phyloP scores from a whole-genome alignment of 2,329 filamentous ascomycete species.

The Fusarium brevicatenulatum region DNA sequence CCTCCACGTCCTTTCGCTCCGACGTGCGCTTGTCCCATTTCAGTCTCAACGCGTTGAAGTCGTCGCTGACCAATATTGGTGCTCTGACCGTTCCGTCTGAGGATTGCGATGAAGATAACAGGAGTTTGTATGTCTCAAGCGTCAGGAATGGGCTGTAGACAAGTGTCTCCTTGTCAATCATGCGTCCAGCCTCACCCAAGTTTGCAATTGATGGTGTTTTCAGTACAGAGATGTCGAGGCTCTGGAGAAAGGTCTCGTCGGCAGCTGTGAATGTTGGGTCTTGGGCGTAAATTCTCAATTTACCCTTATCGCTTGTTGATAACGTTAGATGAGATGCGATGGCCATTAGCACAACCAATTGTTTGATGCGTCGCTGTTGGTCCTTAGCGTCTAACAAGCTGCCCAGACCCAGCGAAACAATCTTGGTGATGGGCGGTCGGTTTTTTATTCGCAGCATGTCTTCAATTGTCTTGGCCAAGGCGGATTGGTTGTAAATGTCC shows the following conservation, averaged over 20 bases:
- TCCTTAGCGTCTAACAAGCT: slow-evolving; percentile 36
- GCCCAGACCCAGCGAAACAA: slow-evolving; percentile 36
- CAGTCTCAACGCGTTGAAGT: slow-evolving; percentile 38
- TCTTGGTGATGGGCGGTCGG: slow-evolving; percentile 29
- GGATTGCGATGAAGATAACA: slow-evolving; percentile 15
- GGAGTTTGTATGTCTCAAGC: slow-evolving; percentile 33
- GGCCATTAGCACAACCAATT: slow-evolving; percentile 36
- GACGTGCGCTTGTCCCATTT: slow-evolving; percentile 42
- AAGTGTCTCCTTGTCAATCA: slow-evolving; percentile 38
- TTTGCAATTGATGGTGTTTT: slow-evolving; percentile 31
- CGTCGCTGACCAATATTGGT: slow-evolving; percentile 38
- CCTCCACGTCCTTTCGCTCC: slow-evolving; percentile 38
- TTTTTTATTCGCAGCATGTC: slow-evolving; percentile 33
- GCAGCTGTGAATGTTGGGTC: slow-evolving; percentile 38
- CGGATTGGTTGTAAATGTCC: slow-evolving; percentile 25
- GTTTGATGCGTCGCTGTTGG: slow-evolving; percentile 39
- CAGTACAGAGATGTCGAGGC: slow-evolving; percentile 28
- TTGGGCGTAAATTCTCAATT: slow-evolving; percentile 31
- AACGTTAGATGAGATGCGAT: slow-evolving; percentile 29
- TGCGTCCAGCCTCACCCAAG: slow-evolving; percentile 33
- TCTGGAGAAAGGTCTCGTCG: slow-evolving; percentile 34
- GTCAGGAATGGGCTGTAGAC: slow-evolving; percentile 43
- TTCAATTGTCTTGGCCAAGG: slow-evolving; percentile 25
- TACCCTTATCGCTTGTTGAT: not conserved
- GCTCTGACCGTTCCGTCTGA: not conserved